phyloP scores from a whole-genome alignment of 208 protist genomes.

The Trypanosoma congolense region DNA sequence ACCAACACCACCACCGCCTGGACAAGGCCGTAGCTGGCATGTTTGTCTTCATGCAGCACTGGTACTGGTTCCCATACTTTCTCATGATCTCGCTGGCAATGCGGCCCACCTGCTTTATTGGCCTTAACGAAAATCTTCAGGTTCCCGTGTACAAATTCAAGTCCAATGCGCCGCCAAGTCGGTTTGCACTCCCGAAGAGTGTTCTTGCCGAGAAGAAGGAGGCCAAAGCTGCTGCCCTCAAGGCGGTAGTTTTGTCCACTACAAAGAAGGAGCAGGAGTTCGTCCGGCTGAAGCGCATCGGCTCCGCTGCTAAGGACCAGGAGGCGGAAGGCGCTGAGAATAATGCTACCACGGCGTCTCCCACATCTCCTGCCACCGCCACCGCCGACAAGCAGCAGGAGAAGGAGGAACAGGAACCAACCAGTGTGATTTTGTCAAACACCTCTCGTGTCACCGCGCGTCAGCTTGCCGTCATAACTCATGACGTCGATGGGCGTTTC shows the following conservation, averaged over 20 bases:
- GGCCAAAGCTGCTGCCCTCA: constrained; percentile 48
- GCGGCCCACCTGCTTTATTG: constrained; percentile 96
- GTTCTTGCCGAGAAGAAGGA: constrained; percentile 86
- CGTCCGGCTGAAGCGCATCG: constrained; percentile 40
- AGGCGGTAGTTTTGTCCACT: constrained; percentile 82
- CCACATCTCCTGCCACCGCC: constrained; percentile 1
- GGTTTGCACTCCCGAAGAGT: constrained; percentile 90
- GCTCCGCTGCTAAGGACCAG: constrained; percentile 8
- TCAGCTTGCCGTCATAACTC: constrained; percentile 64
- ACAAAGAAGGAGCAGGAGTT: constrained; percentile 84
- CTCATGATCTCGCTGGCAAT: constrained; percentile 97
- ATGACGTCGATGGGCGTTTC: constrained; percentile 70
- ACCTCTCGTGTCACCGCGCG: constrained; percentile 70
- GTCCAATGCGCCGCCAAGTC: constrained; percentile 88
- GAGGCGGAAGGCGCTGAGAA: constrained; percentile 2
- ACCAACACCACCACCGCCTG: constrained; percentile 89
- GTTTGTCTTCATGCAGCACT: constrained; percentile 98
- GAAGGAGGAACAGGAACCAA: constrained; percentile 41
- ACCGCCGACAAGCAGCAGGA: constrained; percentile 3
- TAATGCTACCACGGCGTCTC: constrained; percentile 1
- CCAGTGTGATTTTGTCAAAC: constrained; percentile 67
- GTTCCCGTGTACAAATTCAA: constrained; percentile 92
- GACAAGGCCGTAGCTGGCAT: constrained; percentile 96
- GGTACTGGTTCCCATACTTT: constrained; percentile 99
- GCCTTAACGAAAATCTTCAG: constrained; percentile 95